These are phyloP conservation scores for Celoporthe dispersa DNA, from an alignment of 2,329 filamentous ascomycete genomes.

Conservation along the genomic window DNA sequence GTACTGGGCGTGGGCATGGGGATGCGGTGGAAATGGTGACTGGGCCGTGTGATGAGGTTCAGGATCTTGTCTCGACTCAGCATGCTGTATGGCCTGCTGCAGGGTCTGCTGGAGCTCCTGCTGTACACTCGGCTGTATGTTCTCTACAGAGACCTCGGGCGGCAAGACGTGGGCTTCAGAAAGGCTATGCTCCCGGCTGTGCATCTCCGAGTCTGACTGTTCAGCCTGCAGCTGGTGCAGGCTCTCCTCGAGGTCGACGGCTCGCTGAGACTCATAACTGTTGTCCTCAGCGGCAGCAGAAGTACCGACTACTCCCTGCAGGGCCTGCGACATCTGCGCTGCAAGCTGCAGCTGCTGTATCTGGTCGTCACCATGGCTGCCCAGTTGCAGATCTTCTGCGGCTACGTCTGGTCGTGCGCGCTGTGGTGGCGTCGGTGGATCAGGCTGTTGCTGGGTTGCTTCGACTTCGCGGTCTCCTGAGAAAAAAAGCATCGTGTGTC, in stretches of 20 bases:
- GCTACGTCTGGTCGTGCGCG: constrained; percentile 48
- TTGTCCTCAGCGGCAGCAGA: constrained; percentile 46
- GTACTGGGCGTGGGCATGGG: constrained; percentile 33
- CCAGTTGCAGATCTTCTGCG: constrained; percentile 61
- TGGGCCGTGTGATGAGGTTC: constrained; percentile 27
- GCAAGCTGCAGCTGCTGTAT: constrained; percentile 54
- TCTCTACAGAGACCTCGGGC: constrained; percentile 40
- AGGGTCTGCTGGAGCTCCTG: constrained; percentile 39
- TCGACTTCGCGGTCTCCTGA: constrained; percentile 30
- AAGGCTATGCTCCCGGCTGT: constrained; percentile 35
- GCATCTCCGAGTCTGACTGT: constrained; percentile 31
- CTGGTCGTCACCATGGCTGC: constrained; percentile 47
- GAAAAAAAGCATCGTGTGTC: constrained; percentile 27
- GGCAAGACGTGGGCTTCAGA: constrained; percentile 34
- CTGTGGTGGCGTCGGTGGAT: constrained; percentile 46
- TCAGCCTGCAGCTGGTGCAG: constrained; percentile 34
- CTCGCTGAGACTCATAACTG: constrained; percentile 18
- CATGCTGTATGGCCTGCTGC: constrained; percentile 34
- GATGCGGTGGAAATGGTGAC: constrained; percentile 37
- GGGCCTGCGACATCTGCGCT: constrained; percentile 60
- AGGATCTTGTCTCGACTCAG: constrained; percentile 32
- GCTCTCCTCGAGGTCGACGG: constrained; percentile 28
- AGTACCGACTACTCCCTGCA: constrained; percentile 56
- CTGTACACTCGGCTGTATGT: constrained; percentile 45
- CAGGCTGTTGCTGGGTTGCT: constrained; percentile 37